phyloP scores from a whole-genome alignment of 2,329 filamentous ascomycete species.

The Colletotrichum ledebouriae region DNA sequence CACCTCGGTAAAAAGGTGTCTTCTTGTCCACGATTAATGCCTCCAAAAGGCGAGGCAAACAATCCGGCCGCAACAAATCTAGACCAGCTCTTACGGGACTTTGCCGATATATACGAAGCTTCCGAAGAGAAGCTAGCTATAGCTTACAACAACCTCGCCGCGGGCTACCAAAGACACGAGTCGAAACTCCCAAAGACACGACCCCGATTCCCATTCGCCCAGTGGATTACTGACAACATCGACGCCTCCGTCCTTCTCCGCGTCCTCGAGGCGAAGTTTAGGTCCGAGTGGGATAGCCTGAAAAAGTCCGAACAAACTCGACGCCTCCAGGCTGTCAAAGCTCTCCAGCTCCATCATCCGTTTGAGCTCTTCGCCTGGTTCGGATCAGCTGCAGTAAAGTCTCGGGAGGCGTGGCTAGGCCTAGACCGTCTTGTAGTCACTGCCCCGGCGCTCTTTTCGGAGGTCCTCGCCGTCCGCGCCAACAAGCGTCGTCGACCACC shows the following conservation, averaged over 20 bases:
- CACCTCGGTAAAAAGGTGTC: background rate
- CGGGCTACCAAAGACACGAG: background rate
- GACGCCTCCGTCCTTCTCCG: background rate
- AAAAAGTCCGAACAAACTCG: background rate
- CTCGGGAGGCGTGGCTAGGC: background rate
- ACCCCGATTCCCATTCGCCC: background rate
- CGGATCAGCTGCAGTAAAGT: background rate
- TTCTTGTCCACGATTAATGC: background rate
- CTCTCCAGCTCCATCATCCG: background rate
- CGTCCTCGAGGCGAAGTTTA: background rate
- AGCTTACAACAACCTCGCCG: background rate
- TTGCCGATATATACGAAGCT: background rate
- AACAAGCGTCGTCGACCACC: background rate
- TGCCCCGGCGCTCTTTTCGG: background rate
- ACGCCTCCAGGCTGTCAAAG: background rate
- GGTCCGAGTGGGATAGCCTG: background rate
- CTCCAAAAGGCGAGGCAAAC: background rate
- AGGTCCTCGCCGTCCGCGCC: background rate
- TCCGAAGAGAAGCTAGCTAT: background rate
- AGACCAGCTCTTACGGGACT: background rate
- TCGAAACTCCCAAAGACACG: background rate
- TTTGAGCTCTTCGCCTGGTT: background rate
- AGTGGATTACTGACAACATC: background rate
- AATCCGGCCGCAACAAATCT: background rate
- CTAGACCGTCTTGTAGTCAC: background rate